A percentile compares a stretch with the other conserved stretches of the same genome.
Conservation (phyloP, 305 asterid genomes). For the Solanum hybrid region DNA sequence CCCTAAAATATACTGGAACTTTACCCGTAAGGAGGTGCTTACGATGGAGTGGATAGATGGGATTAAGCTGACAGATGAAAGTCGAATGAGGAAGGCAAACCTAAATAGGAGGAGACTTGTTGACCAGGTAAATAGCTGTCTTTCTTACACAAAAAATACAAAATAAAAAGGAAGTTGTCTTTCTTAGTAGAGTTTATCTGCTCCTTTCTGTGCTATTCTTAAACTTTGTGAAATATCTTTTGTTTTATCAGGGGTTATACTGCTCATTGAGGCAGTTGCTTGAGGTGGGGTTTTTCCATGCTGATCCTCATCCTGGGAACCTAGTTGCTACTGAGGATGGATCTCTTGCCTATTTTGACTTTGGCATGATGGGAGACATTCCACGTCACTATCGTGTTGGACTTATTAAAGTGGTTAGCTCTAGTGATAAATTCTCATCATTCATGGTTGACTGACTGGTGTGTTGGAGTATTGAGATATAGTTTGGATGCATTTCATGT, state of each 20-base stretch:
- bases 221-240: not conserved
- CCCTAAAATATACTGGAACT: conserved; percentile 88
- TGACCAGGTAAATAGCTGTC: conserved; percentile 51
- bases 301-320: conserved; percentile 99
- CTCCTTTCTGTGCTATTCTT: not conserved
- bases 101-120: conserved; percentile 71
- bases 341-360: conserved; percentile 93
- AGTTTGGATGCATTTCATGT: not conserved
- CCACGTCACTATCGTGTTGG: conserved; percentile 97
- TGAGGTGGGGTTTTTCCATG: conserved; percentile 97
- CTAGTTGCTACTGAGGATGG: conserved; percentile 83
- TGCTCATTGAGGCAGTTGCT: conserved; percentile 94
- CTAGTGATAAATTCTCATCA: not conserved
- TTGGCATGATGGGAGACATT: conserved; percentile 98
- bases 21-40: conserved; percentile 81
- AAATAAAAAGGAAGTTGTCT: not conserved
- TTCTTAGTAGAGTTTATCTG: not conserved
- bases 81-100: conserved; percentile 56
- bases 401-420: conserved; percentile 81
- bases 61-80: conserved; percentile 74
- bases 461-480: not conserved
- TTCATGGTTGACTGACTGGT: not conserved
- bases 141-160: not conserved
- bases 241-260: conserved; percentile 57
- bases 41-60: conserved; percentile 99